Evolutionary conservation across 257 asterid species (phyloP).

Genomic region (Penstemon barbatus): DNA sequence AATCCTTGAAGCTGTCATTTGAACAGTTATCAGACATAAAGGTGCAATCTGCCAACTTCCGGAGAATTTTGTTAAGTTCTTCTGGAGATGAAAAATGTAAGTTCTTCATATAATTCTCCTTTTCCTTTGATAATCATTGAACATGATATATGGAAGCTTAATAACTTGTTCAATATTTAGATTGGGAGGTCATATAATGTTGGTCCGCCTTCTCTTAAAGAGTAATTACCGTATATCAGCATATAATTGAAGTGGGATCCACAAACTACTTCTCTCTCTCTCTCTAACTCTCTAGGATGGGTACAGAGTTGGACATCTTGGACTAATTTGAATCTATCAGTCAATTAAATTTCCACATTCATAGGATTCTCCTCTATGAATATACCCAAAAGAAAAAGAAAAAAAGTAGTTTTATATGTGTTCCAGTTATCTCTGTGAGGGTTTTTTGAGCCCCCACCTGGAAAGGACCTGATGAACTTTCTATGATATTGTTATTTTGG

Average conservation of each 20-base stretch:
- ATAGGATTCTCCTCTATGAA: conserved; percentile 10
- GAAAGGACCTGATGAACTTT: background rate
- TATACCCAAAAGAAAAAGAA: background rate
- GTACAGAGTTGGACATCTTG: background rate
- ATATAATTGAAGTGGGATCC: background rate
- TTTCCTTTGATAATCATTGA: background rate
- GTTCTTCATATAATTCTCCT: conserved; percentile 18
- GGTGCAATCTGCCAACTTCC: conserved; percentile 57
- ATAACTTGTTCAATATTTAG: background rate
- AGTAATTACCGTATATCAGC: background rate
- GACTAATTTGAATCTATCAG: conserved; percentile 7
- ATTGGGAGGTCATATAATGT: conserved; percentile 12
- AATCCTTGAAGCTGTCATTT: conserved; percentile 54
- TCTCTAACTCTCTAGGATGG: too few relatives aligned
- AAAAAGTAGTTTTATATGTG: background rate
- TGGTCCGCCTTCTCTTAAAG: background rate
- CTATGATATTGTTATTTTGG: conserved; percentile 4
- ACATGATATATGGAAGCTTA: background rate
- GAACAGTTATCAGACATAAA: conserved; percentile 63
- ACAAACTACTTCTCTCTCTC: background rate
- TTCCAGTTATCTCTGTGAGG: conserved; percentile 15
- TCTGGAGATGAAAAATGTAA: conserved; percentile 51
- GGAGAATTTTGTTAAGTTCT: conserved; percentile 47
- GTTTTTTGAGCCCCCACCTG: conserved; percentile 1
- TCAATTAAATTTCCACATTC: conserved; percentile 12